phyloP scores from a whole-genome alignment of 768 basidiomycete genomes.

The Lactarius trivialis region DNA sequence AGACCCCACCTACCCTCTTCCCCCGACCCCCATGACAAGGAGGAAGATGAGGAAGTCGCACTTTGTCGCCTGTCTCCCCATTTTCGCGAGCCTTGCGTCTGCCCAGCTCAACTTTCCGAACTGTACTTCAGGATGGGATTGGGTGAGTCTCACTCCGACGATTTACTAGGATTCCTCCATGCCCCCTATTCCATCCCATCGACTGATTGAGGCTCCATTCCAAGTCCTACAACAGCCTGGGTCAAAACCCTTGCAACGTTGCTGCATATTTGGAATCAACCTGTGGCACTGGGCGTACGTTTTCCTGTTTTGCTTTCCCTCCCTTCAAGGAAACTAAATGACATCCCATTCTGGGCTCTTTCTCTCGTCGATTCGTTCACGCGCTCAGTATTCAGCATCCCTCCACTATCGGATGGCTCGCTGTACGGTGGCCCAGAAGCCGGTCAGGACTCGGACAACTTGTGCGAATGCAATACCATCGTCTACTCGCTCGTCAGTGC shows the following conservation, averaged over 20 bases:
- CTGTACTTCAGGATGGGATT: slow-evolving; percentile 6
- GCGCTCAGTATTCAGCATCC: not conserved
- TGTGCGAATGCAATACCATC: slow-evolving; percentile 5
- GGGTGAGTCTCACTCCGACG: not conserved
- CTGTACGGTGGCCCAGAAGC: not conserved
- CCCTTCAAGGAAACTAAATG: not conserved
- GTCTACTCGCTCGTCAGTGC: slow-evolving; percentile 9
- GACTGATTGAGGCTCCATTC: not conserved
- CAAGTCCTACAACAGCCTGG: slow-evolving; percentile 7
- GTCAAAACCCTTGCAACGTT: slow-evolving; percentile 9
- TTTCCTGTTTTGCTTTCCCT: no score
- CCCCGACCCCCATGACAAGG: not conserved
- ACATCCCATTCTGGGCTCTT: not conserved
- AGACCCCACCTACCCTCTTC: not conserved
- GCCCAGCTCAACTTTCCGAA: slow-evolving; percentile 8
- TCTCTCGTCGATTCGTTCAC: not conserved
- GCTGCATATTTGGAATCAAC: not conserved
- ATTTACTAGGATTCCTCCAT: not conserved
- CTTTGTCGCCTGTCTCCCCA: not conserved
- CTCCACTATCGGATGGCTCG: not conserved
- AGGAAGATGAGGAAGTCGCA: not conserved
- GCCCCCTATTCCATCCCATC: not conserved
- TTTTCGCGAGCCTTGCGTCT: not conserved
- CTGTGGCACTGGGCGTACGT: slow-evolving; percentile 3
- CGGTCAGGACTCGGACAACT: not conserved